Base-by-base conservation (phyloP, 148 eudicot genomes). In the Heliamphora exappendiculata region DNA sequence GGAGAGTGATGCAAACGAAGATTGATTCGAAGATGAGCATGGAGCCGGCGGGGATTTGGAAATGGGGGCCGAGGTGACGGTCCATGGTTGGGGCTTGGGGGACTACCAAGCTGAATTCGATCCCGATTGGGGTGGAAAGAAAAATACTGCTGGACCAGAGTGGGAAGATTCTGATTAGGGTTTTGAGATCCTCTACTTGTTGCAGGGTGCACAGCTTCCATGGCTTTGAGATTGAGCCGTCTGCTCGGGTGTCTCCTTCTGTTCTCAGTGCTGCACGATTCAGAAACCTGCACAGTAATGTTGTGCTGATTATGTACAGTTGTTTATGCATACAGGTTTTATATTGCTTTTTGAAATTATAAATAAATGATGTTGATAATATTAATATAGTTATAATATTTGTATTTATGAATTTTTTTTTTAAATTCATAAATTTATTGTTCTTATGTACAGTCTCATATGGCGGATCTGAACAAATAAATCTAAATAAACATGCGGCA, bases 131-230 rank as follows among this genome's bases (percentile, higher is more conserved):
- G 47, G 88, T 87, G 82, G 83, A 55, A 42, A 89, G 45, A 44
- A 89, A 65, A 7, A 93, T 80, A 39, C 90, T 84, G 37, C 85
- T 85, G 14, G 93, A 85, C 94, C 98, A 93, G 19, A 91, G 70
- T 39, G 96, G 98, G 33, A 84, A 13, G 22, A 89, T 68, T 83
- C 78, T 89, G 36, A 91, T 78, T 3, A 89, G 51, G 75, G 76
- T 72, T 76, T 86, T 84, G 42, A 87, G 81, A 34, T 82, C 82
- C 67, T 84, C 85, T 33, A 82, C 82, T 78, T 87, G 81, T 67
- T 78, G 74, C 11, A 87, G 78, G 28, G 81, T 79, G 66, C 84
- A 83, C 70, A 83, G 70, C 28, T 63, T 78, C 88, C 87, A 83
- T 49, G 77, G 84, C n/a, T 82, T 78, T 76, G 75, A 29, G 45